Conservation (phyloP, 2,329 filamentous ascomycete species). For the Aureobasidium mangrovei region DNA sequence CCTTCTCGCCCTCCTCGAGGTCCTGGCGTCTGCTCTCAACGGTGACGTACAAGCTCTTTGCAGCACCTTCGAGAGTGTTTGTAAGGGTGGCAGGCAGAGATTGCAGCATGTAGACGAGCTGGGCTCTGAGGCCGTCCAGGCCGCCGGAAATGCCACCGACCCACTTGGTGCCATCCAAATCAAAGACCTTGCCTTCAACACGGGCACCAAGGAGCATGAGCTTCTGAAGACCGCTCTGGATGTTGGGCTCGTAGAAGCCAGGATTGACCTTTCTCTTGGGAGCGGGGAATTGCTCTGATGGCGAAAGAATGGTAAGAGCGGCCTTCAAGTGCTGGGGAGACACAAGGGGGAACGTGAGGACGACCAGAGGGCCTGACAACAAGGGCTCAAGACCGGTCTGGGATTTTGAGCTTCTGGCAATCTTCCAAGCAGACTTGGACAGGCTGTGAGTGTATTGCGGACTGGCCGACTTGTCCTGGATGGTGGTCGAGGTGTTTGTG, state of each 20-base stretch:
- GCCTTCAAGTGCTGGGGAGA: conserved; percentile 77
- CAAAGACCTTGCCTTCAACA: conserved; percentile 77
- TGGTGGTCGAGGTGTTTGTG: conserved; percentile 27
- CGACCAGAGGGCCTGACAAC: conserved; percentile 70
- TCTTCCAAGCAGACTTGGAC: conserved; percentile 45
- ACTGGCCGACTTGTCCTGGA: conserved; percentile 35
- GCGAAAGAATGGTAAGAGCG: conserved; percentile 68
- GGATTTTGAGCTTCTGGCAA: conserved; percentile 40
- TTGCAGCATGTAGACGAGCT: conserved; percentile 75
- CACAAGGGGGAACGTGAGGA: conserved; percentile 71
- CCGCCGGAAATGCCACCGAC: conserved; percentile 72
- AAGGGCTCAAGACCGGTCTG: conserved; percentile 62
- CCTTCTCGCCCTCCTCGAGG: conserved; percentile 47
- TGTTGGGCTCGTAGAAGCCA: conserved; percentile 67
- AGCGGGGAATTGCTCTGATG: conserved; percentile 64
- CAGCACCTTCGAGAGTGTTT: conserved; percentile 66
- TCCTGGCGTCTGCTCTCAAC: conserved; percentile 73
- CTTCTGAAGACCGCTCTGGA: conserved; percentile 79
- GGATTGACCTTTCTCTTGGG: conserved; percentile 69
- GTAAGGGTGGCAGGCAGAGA: conserved; percentile 70
- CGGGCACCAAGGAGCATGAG: conserved; percentile 77
- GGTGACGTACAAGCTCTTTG: conserved; percentile 77
- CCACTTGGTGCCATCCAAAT: conserved; percentile 62
- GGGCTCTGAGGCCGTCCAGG: conserved; percentile 67
- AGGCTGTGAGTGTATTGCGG: conserved; percentile 51